Percentiles rank a stretch among this genome's conserved stretches.
Conservation (phyloP, 2,329 filamentous ascomycete genomes). For the Tolypocladium cylindrosporum region DNA sequence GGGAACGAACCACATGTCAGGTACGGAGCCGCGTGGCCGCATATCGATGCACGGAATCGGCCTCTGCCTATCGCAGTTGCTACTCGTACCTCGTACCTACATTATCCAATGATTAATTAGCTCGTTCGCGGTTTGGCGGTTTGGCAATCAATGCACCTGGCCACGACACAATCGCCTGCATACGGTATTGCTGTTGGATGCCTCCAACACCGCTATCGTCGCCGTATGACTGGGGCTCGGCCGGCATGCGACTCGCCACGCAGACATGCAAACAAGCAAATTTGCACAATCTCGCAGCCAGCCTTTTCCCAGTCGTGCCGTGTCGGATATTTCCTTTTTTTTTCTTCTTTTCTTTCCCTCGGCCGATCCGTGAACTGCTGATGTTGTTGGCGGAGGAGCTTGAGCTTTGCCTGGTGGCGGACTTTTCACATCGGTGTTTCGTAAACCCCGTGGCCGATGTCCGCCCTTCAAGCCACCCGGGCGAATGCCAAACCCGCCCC, state of each 20-base stretch:
- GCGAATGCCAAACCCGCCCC: too few relatives aligned
- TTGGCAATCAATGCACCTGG: not conserved
- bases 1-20: too few relatives aligned
- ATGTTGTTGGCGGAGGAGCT: not conserved
- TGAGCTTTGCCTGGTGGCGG: not conserved
- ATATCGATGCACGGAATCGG: not conserved
- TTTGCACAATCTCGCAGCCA: not conserved
- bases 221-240: not conserved
- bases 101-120: not conserved
- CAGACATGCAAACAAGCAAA: not conserved
- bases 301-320: not conserved
- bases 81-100: not conserved
- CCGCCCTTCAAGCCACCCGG: not conserved
- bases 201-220: not conserved
- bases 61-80: not conserved
- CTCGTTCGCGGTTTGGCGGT: too few relatives aligned
- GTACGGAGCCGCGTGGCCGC: too few relatives aligned
- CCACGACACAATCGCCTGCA: too few relatives aligned
- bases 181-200: not conserved
- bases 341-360: not conserved
- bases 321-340: not conserved
- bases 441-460: not conserved
- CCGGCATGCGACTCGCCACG: not conserved
- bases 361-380: not conserved
- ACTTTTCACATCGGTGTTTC: not conserved